Conservation (phyloP, 1,284 basidiomycete species). For the Papiliotrema nemorosa region DNA sequence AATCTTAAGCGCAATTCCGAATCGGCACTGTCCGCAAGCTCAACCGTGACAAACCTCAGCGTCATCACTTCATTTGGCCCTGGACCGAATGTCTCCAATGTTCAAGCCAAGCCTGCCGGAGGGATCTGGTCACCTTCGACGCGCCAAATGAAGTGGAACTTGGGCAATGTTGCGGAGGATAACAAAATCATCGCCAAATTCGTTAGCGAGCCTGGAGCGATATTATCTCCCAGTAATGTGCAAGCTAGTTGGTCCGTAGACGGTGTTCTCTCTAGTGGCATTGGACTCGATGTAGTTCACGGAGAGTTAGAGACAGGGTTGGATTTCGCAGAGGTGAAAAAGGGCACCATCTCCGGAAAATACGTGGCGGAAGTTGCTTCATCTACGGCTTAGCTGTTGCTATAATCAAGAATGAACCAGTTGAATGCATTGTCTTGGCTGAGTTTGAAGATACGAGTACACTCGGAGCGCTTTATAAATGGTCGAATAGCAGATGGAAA, state of each 20-base stretch:
- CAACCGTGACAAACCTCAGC: constrained; percentile 28
- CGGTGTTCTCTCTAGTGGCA: constrained; percentile 44
- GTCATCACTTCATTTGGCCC: constrained; percentile 47
- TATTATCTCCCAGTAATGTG: constrained; percentile 42
- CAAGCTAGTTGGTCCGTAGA: constrained; percentile 49
- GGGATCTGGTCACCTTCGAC: constrained; percentile 47
- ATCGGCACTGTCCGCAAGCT: constrained; percentile 12
- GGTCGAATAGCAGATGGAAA: constrained; percentile 3
- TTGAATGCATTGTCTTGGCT: too few relatives aligned
- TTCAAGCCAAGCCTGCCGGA: constrained; percentile 54
- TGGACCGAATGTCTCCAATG: constrained; percentile 44
- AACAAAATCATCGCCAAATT: constrained; percentile 54
- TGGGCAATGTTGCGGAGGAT: constrained; percentile 26
- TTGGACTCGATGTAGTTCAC: constrained; percentile 45
- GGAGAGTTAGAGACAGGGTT: constrained; percentile 25
- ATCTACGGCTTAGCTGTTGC: too few relatives aligned
- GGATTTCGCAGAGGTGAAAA: constrained; percentile 38
- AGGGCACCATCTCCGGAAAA: constrained; percentile 45
- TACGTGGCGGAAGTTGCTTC: constrained; percentile 40
- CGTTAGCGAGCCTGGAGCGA: constrained; percentile 35
- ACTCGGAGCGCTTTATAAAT: background rate
- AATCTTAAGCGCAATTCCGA: constrained; percentile 46
- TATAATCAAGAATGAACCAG: background rate
- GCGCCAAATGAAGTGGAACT: constrained; percentile 49
- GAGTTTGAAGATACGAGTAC: too few relatives aligned